Evolutionary conservation across 768 basidiomycete genomes (phyloP).

Genomic region (Lentinula aciculospora): DNA sequence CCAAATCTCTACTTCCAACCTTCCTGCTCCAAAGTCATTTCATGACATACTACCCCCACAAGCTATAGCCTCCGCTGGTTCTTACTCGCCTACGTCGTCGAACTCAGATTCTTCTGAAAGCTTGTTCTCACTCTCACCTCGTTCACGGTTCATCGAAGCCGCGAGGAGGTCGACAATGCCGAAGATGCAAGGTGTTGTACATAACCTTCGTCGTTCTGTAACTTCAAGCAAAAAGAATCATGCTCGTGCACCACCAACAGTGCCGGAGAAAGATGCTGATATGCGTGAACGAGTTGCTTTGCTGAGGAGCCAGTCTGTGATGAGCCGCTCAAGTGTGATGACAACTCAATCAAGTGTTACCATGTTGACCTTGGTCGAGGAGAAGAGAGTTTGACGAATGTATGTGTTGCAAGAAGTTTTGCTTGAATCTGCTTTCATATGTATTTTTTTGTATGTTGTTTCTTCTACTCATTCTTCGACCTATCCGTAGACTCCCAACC

Average conservation of each 20-base stretch:
- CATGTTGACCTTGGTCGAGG: background rate
- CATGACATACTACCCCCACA: slow-evolving; percentile 40
- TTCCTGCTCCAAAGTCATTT: slow-evolving; percentile 31
- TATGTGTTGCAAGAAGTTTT: background rate
- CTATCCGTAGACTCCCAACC: no score
- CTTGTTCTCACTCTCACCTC: background rate
- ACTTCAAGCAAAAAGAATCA: slow-evolving; percentile 33
- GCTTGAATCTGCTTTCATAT: no score
- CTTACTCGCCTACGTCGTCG: slow-evolving; percentile 16
- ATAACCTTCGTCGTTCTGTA: slow-evolving; percentile 26
- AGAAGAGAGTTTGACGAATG: background rate
- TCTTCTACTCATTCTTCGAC: no score
- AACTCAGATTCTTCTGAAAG: background rate
- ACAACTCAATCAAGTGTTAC: background rate
- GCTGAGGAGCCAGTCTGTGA: slow-evolving; percentile 1
- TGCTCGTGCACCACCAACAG: slow-evolving; percentile 11
- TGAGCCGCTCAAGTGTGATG: background rate
- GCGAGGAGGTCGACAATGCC: slow-evolving; percentile 28
- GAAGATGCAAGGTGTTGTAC: slow-evolving; percentile 33
- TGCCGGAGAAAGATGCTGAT: slow-evolving; percentile 36
- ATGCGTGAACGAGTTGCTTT: slow-evolving; percentile 1
- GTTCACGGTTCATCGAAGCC: slow-evolving; percentile 21
- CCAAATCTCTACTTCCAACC: slow-evolving; percentile 6
- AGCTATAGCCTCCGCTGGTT: slow-evolving; percentile 33
- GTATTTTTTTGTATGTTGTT: no score